Evolutionary conservation across 2,329 filamentous ascomycete genomes (phyloP), one percentile per base, ranked within the genome.

Genomic region (Venturia aucupariae): DNA sequence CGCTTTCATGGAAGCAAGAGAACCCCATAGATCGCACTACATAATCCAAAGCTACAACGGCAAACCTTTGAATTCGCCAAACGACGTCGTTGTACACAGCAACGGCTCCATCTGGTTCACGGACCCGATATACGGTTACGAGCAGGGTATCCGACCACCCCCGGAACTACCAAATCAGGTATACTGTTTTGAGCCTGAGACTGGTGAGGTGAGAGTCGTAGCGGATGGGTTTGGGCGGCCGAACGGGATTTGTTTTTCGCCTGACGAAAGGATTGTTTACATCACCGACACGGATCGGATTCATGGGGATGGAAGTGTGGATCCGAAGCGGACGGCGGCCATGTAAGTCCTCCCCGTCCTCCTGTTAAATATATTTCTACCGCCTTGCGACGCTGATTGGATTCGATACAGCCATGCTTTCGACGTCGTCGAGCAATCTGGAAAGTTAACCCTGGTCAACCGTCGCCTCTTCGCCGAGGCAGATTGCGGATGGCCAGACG

Each of bases 31-130:
- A 35, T 51, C 39, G 11, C 24, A 62, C 24, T 10, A 51, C 19
- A 7, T 65, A 15, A 57, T 64, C 60, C 46, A 51, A 24, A 66
- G 64, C n/a, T 65, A 55, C 30, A 22, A 61, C 13, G 64, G 57
- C 3, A 64, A 63, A 35, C 66, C 61, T 22, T 63, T 61, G 57
- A 63, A 66, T 46, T 66, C 55, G 57, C 65, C 38, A 62, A 66
- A 61, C 60, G 66, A 66, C 32, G 65, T 65, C 24, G 64, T 63
- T 8, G 65, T 67, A n/a, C 55, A 67, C 62, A 66, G 66, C 55
- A 64, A 60, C 38, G 78, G 77, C 59, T 76, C 79, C 51, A 71
- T 82, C 51, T 82, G 79, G 78, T 81, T 82, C 71, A 81, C 80
- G 0, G 80, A 81, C 67, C 75, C 78, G 7, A 69, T 72, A 57